Percentiles rank a stretch among this genome's conserved stretches.
Conservation (phyloP, 2,329 filamentous ascomycete genomes). For the Laburnicola sp. region DNA sequence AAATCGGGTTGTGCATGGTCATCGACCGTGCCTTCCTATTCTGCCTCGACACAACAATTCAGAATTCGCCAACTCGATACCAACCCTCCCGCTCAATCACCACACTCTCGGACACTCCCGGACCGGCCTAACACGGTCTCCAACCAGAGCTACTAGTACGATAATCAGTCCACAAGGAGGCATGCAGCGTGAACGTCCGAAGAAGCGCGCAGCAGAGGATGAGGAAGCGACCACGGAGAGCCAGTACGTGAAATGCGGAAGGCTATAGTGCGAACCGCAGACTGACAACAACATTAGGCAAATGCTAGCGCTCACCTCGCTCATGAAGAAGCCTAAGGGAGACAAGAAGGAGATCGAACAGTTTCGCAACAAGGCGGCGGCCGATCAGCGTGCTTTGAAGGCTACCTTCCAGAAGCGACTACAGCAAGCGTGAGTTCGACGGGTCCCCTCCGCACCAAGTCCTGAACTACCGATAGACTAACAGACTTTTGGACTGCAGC, state of each 20-base stretch:
- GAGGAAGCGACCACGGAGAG: slow-evolving; percentile 23
- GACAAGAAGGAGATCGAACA: slow-evolving; percentile 27
- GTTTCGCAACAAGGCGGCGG: slow-evolving; percentile 23
- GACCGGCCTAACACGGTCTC: too few relatives aligned
- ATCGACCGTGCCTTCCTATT: too few relatives aligned
- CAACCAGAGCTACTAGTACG: not conserved
- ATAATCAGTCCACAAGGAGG: not conserved
- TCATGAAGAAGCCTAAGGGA: slow-evolving; percentile 24
- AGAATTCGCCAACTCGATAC: too few relatives aligned
- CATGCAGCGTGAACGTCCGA: slow-evolving; percentile 6
- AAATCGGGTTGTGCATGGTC: too few relatives aligned
- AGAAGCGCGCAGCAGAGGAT: slow-evolving; percentile 10
- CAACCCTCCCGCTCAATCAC: too few relatives aligned
- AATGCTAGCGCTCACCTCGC: slow-evolving; percentile 20
- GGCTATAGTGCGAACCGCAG: not conserved
- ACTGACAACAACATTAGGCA: slow-evolving; percentile 20
- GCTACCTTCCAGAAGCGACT: slow-evolving; percentile 22
- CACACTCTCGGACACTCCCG: not conserved
- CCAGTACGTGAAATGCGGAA: slow-evolving; percentile 22
- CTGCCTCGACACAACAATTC: too few relatives aligned
- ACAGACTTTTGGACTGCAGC: slow-evolving; percentile 11
- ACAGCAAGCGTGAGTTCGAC: slow-evolving; percentile 25
- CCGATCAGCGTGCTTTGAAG: slow-evolving; percentile 22
- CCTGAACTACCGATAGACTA: not conserved
- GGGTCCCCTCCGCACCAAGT: not conserved